Evolutionary conservation across 257 asterid species (phyloP), one percentile per base, ranked within the genome.

Genomic region (Coffea eugenioides): DNA sequence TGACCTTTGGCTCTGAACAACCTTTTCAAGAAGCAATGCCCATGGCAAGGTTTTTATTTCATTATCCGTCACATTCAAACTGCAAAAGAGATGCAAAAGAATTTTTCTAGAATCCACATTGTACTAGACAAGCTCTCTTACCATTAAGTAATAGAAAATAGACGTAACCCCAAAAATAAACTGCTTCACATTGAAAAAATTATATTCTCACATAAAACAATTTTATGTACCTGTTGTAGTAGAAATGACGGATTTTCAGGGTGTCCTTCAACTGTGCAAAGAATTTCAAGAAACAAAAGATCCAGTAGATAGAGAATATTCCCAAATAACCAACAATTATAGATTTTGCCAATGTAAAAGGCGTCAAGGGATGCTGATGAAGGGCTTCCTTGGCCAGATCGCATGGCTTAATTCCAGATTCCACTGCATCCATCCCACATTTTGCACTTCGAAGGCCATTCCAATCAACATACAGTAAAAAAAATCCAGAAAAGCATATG

Each of bases 391-490:
- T 89, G 34, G 97, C 85, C 81, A 96, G 83, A 85, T 96, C 98
- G 52, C 99, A 96, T 9, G 94, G 99, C 81, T 89, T 96, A 48
- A 89, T 92, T 80, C 99, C 99, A 84, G 98, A 95, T 86, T 93
- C 99, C 77, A 95, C 97, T 0, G 99, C 99, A 90, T 89, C 94
- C 97, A 95, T 95, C 79, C 99, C 99, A 91, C 99, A 96, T 82
- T 96, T 92, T 39, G 99, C 98, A 84, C 83, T 90, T 77, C 97
- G 92, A 56, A 96, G 97, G 77, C 99, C 99, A 87, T 89, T 89
- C 99, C 99, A 96, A 80, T 96, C 97, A 77, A 96, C 97, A 82
- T 78, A 89, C 72, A 96, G 90, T 80, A 94, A 80, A 78, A 96
- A 87, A 82, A 96, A 96, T 41, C 92, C 98, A 77, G 99, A 96